Base-by-base conservation (phyloP, 345 rosid genomes). In the Dipteronia sinensis region DNA sequence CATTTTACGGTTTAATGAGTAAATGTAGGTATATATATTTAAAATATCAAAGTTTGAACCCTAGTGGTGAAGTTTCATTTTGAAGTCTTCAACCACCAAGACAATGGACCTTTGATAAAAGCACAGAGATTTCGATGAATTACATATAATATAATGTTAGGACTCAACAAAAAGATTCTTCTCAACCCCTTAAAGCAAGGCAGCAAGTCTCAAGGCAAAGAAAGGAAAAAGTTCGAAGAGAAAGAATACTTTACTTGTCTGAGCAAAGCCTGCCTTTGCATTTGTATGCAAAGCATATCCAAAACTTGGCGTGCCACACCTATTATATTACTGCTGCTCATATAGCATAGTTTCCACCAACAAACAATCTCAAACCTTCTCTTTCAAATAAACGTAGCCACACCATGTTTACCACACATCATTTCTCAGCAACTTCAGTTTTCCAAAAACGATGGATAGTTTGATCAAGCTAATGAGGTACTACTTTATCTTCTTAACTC, bases 241-340 rank as follows among this genome's bases (percentile, higher is more conserved):
- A 69, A 86, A 80, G 73, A 62, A 84, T 85, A 61, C 86, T 72
- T 86, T 83, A 13, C 88, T 83, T 86, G 78, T 72, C 42, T 40
- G 34, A 64, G 4, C 16, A 23, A 17, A 0, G 27, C 27, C 27
- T 27, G 27, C 27, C 27, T 27, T 59, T 59, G 69, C 59, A 78
- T 74, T 74, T 75, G 81, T 79, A 80, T 83, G 85, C 86, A 86
- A 86, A 81, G 89, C 74, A 86, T 82, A 74, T 70, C 38, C 27
- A 59, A 27, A 73, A 79, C 84, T 67, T 82, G 83, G 82, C 85
- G 73, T 83, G 80, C 69, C 72, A 7, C 49, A 56, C 71, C 38
- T 4, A 34, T 34, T 4, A 34, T 71, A 22, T 38, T n/a, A 27
- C 31, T 59, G 64, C 3, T 65, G 10, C 64, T n/a, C 59, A 58